Conservation (phyloP, 2,329 filamentous ascomycete genomes). For the Beauveria medogensis region DNA sequence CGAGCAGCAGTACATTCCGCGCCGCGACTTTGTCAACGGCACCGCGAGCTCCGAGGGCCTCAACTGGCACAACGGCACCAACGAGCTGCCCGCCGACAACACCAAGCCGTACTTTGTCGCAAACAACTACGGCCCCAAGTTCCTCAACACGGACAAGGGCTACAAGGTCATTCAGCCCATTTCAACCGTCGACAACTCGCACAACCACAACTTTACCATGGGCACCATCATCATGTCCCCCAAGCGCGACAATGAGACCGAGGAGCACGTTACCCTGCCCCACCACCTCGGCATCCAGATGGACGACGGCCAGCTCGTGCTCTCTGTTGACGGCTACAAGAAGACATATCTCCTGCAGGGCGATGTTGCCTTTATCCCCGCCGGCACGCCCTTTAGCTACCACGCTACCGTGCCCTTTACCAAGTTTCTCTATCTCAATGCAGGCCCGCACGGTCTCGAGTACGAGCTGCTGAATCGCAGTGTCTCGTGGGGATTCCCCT, state of each 20-base stretch:
- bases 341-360: constrained; percentile 17
- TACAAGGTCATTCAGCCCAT: constrained; percentile 19
- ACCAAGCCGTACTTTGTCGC: constrained; percentile 16
- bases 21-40: constrained; percentile 17
- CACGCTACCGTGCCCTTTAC: constrained; percentile 18
- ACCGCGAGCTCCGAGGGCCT: constrained; percentile 12
- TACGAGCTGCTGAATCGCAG: constrained; percentile 16
- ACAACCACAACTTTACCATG: constrained; percentile 16
- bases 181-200: constrained; percentile 12
- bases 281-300: constrained; percentile 20
- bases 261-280: constrained; percentile 8
- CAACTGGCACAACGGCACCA: constrained; percentile 17
- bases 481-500: constrained; percentile 16
- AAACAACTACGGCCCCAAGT: constrained; percentile 18
- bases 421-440: constrained; percentile 21
- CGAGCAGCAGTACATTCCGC: constrained; percentile 13
- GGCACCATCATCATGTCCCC: constrained; percentile 16
- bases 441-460: constrained; percentile 18
- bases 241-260: constrained; percentile 12
- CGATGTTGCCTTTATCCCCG: constrained; percentile 21
- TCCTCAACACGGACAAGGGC: constrained; percentile 15
- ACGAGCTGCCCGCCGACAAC: constrained; percentile 9
- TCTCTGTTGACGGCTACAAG: constrained; percentile 18
- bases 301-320: constrained; percentile 19
- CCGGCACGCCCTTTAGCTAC: constrained; percentile 16